These are phyloP conservation scores for Prunus dulcis DNA, from an alignment of 306 rosid species.

Conservation along the genomic window DNA sequence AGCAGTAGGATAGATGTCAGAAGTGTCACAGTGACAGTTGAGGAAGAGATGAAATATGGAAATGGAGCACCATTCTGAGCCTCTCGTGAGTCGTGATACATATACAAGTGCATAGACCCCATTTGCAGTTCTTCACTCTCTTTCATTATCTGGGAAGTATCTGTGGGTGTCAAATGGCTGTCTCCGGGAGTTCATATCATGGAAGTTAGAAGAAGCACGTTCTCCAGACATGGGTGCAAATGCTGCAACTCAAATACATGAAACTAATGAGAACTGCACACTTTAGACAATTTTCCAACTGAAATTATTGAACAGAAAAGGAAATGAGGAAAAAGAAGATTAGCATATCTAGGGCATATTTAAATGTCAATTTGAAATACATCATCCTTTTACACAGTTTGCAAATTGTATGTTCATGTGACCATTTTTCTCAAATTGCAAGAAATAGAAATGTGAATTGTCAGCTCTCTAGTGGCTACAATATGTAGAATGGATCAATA, in stretches of 20 bases:
- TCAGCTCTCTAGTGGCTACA: not conserved
- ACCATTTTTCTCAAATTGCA: not conserved
- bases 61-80: slow-evolving; percentile 13
- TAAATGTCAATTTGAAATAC: not conserved
- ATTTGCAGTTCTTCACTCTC: slow-evolving; percentile 19
- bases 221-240: slow-evolving; percentile 82
- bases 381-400: not conserved
- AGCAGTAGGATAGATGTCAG: not conserved
- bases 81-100: not conserved
- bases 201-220: slow-evolving; percentile 22
- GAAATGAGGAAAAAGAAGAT: not conserved
- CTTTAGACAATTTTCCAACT: not conserved
- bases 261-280: not conserved
- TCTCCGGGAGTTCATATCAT: slow-evolving; percentile 33
- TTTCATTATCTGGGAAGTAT: slow-evolving; percentile 54
- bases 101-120: not conserved
- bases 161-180: slow-evolving; percentile 58
- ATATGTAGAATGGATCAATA: not conserved
- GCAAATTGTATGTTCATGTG: not conserved
- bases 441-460: not conserved
- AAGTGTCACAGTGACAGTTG: not conserved
- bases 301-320: not conserved
- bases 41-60: slow-evolving; percentile 4
- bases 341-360: too few species aligned
- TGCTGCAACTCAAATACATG: slow-evolving; percentile 46